A percentile compares a stretch with the other conserved stretches of the same genome.
These are phyloP conservation scores for Saccharomycopsis vini DNA, from an alignment of 805 yeast genomes.

Conservation along the genomic window DNA sequence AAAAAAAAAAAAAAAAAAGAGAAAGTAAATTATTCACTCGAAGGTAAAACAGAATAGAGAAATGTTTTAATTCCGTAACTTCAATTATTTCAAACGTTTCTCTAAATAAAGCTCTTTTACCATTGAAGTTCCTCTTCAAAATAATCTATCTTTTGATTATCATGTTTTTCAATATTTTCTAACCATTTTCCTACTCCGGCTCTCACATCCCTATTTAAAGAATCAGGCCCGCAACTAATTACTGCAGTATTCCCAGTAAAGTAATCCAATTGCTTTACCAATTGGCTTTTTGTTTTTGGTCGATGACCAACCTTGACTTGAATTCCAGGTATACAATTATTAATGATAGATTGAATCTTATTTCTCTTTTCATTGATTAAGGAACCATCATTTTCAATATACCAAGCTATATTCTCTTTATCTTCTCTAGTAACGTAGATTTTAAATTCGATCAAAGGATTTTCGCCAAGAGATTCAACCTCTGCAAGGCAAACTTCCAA, in stretches of 20 bases:
- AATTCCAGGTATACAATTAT: conserved; percentile 7
- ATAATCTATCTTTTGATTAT: conserved; percentile 26
- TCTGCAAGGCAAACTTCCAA: conserved; percentile 14
- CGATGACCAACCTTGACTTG: conserved; percentile 6
- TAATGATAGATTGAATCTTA: not conserved
- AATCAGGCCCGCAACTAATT: conserved; percentile 31
- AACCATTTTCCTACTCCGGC: conserved; percentile 26
- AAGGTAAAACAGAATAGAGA: not conserved
- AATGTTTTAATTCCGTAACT: not conserved
- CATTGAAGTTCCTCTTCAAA: conserved; percentile 32
- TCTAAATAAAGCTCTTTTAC: no score
- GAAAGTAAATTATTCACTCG: not conserved
- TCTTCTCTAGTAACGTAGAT: conserved; percentile 12
- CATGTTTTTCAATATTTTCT: conserved; percentile 12
- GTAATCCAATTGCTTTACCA: conserved; percentile 20
- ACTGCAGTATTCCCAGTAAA: conserved; percentile 26
- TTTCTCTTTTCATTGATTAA: not conserved
- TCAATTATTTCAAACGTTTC: no score
- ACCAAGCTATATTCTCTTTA: not conserved
- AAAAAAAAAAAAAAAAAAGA: no score
- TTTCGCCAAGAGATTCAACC: conserved; percentile 4
- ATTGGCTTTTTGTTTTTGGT: conserved; percentile 20
- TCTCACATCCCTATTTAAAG: conserved; percentile 28
- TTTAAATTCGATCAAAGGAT: conserved; percentile 2
- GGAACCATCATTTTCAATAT: not conserved